Base-by-base conservation (phyloP, 73 alveolate species). In the Breviolum minutum region DNA sequence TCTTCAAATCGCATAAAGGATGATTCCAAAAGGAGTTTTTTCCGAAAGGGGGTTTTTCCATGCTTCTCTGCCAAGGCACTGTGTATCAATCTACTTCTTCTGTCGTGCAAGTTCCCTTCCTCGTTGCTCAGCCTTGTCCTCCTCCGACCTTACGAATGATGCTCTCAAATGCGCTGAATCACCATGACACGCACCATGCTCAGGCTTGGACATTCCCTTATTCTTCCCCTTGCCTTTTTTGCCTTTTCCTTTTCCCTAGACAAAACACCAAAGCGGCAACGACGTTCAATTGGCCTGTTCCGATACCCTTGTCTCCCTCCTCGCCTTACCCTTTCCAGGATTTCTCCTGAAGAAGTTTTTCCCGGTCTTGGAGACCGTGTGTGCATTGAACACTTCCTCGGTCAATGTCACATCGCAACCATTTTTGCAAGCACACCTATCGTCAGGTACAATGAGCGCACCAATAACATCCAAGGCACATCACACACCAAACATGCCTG, bases 281-380 rank as follows among this genome's bases (percentile, higher is more conserved):
- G 94, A 22, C 54, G 29, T 24, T 17, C 60, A 12, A 19, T 13
- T 76, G 19, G 60, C 32, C 32, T 20, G 87, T 29, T 19, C 48
- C 60, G 32, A 29, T 76, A 17, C 32, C 62, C n/a, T 86, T 86
- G 95, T 62, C 60, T 54, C 80, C n/a, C 60, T 14, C 14, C 98
- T 81, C 98, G 60, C 98, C 98, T 92, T 92, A 62, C 98, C 98
- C 98, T 92, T 92, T 63, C 98, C 98, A 54, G 98, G 98, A 63
- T 54, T 92, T 48, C 81, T 48, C 29, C 98, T 84, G 81, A 92
- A 73, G 60, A 92, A 92, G 70, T 94, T 81, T 80, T 80, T 94
- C n/a, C 99, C 99, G 1, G 99, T 80, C 63, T 81, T 81, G 29
- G 99, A 94, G 86, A 81, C 94, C 20, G 99, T 80, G 63, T 80